phyloP scores from a whole-genome alignment of 768 basidiomycete genomes.

The Auriscalpium microsporum region DNA sequence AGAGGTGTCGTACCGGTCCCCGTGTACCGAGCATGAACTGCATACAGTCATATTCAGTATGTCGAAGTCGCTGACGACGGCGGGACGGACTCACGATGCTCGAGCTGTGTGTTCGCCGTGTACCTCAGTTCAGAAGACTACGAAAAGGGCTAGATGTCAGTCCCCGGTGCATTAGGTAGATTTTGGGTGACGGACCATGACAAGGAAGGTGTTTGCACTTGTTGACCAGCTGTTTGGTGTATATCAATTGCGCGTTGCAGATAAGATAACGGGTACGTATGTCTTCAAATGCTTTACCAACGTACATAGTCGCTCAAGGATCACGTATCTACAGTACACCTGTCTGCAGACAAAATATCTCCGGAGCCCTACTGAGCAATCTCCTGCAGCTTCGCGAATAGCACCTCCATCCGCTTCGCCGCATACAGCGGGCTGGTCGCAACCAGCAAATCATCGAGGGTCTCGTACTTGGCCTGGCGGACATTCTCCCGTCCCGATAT shows the following conservation, averaged over 20 bases:
- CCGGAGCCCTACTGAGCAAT: too few species aligned
- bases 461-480: conserved; percentile 7
- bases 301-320: too few species aligned
- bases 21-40: conserved; percentile 93
- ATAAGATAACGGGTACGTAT: neutral
- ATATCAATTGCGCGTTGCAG: neutral
- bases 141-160: neutral
- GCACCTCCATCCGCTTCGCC: neutral
- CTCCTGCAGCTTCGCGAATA: conserved; percentile 2
- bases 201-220: neutral
- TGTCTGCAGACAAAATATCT: too few species aligned
- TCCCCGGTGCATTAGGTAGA: neutral
- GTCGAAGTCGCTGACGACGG: neutral
- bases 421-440: conserved; percentile 6
- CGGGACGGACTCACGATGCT: conserved; percentile 65
- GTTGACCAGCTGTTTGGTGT: neutral
- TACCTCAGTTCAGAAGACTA: conserved; percentile 90
- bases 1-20: conserved; percentile 72
- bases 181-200: conserved; percentile 16
- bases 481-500: neutral
- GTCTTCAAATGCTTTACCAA: neutral
- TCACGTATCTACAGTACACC: too few species aligned
- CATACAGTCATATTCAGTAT: conserved; percentile 7
- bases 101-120: conserved; percentile 92
- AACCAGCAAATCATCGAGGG: conserved; percentile 11